These are phyloP conservation scores for Scutellaria baicalensis DNA, from an alignment of 257 asterid species.

Conservation along the genomic window DNA sequence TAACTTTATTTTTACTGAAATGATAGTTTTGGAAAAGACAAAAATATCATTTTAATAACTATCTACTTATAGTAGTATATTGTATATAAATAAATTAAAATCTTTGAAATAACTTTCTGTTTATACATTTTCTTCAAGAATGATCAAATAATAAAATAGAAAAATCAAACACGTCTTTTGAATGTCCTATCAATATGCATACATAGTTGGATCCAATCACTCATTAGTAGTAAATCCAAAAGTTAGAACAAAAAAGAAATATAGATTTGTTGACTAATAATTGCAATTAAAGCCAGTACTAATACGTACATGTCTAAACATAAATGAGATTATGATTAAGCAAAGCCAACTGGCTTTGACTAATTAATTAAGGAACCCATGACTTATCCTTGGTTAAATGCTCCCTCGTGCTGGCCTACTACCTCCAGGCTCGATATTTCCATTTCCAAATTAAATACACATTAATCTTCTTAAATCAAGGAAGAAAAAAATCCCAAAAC, in stretches of 20 bases:
- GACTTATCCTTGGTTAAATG: constrained; percentile 14
- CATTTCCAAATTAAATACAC: not conserved
- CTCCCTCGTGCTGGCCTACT: not conserved
- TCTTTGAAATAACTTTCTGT: no score
- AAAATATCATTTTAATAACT: no score
- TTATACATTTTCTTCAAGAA: no score
- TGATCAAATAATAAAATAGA: no score
- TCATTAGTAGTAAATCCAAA: not conserved
- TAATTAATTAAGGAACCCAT: constrained; percentile 6
- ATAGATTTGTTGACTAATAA: constrained; percentile 1
- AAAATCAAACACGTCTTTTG: not conserved
- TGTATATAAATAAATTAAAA: no score
- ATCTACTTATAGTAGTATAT: no score
- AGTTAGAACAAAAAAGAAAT: not conserved
- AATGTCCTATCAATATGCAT: not conserved
- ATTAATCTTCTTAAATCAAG: not conserved
- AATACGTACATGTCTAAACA: constrained; percentile 1
- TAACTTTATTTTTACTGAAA: no score
- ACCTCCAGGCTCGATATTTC: not conserved
- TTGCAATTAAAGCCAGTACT: not conserved
- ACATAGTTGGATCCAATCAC: constrained; percentile 7
- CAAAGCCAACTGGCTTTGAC: constrained; percentile 23
- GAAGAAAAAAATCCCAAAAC: not conserved
- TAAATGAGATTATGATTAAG: not conserved
- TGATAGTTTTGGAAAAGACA: no score